These are phyloP conservation scores for Cladosporium oxysporum DNA, from an alignment of 2,329 filamentous ascomycete genomes.

Conservation along the genomic window DNA sequence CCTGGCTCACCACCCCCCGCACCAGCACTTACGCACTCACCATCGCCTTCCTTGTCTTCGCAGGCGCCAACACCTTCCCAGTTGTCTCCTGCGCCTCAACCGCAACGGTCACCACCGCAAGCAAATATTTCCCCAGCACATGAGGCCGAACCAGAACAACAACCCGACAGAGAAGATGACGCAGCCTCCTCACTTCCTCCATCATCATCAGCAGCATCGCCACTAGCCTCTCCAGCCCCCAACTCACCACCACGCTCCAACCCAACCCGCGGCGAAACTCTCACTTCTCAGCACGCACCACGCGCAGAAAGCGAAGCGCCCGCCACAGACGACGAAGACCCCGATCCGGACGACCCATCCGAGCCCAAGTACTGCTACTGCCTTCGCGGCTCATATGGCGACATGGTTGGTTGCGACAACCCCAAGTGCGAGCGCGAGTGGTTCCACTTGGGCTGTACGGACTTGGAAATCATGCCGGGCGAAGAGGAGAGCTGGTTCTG, in stretches of 20 bases:
- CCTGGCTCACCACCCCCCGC: constrained; percentile 3
- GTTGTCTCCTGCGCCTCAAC: constrained; percentile 1
- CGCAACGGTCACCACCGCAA: constrained; percentile 2
- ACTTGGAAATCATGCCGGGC: constrained; percentile 60
- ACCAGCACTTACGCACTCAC: constrained; percentile 12
- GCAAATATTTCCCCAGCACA: constrained; percentile 13
- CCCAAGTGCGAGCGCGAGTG: constrained; percentile 64
- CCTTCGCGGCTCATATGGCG: constrained; percentile 64
- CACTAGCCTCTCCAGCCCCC: constrained; percentile 3
- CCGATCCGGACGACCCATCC: constrained; percentile 51
- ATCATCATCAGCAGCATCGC: constrained; percentile 14
- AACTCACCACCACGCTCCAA: constrained; percentile 5
- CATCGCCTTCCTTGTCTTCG: constrained; percentile 5
- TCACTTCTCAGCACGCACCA: neutral
- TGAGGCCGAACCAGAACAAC: neutral
- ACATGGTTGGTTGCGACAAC: constrained; percentile 70
- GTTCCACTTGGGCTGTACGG: constrained; percentile 68
- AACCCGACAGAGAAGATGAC: constrained; percentile 14
- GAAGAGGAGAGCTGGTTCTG: constrained; percentile 58
- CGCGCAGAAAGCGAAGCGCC: constrained; percentile 10
- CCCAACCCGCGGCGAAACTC: constrained; percentile 5
- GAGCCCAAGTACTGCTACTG: constrained; percentile 67
- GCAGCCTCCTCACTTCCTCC: constrained; percentile 12
- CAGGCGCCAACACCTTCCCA: constrained; percentile 4
- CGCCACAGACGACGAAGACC: constrained; percentile 22